phyloP scores from a whole-genome alignment of 2,329 filamentous ascomycete species.

The Tetracladium maxilliforme region DNA sequence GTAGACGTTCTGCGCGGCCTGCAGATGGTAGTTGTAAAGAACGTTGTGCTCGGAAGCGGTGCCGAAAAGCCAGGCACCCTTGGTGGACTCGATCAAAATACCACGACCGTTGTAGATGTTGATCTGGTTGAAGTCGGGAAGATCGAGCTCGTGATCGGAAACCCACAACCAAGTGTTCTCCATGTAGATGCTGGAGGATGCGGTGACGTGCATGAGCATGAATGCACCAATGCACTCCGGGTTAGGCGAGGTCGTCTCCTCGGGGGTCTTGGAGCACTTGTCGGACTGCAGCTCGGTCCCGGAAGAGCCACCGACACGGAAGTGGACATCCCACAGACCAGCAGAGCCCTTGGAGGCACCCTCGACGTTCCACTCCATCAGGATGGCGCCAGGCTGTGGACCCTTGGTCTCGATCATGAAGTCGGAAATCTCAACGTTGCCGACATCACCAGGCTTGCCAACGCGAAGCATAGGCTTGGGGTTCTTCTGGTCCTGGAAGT shows the following conservation, averaged over 20 bases:
- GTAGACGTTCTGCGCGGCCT: conserved; percentile 64
- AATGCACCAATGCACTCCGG: conserved; percentile 61
- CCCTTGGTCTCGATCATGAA: conserved; percentile 76
- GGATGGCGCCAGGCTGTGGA: conserved; percentile 70
- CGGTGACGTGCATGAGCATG: conserved; percentile 50
- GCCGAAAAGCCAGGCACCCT: conserved; percentile 70
- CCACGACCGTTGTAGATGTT: conserved; percentile 83
- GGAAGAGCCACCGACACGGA: conserved; percentile 76
- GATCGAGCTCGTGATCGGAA: conserved; percentile 79
- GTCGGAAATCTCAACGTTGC: conserved; percentile 76
- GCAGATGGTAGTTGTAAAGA: conserved; percentile 74
- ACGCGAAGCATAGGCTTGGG: conserved; percentile 79
- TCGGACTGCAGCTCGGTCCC: conserved; percentile 73
- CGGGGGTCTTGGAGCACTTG: conserved; percentile 65
- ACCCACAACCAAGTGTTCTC: conserved; percentile 91
- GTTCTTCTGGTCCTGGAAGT: conserved; percentile 61
- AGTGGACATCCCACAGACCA: conserved; percentile 92
- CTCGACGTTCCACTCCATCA: conserved; percentile 83
- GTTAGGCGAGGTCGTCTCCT: conserved; percentile 43
- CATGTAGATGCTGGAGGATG: conserved; percentile 54
- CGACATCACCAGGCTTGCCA: conserved; percentile 61
- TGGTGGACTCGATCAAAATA: conserved; percentile 52
- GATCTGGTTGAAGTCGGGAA: conserved; percentile 58
- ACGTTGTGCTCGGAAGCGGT: conserved; percentile 55
- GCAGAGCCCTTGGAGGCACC: conserved; percentile 51